Base-by-base conservation (phyloP, 2,329 filamentous ascomycete species). In the Epichloe scottii region DNA sequence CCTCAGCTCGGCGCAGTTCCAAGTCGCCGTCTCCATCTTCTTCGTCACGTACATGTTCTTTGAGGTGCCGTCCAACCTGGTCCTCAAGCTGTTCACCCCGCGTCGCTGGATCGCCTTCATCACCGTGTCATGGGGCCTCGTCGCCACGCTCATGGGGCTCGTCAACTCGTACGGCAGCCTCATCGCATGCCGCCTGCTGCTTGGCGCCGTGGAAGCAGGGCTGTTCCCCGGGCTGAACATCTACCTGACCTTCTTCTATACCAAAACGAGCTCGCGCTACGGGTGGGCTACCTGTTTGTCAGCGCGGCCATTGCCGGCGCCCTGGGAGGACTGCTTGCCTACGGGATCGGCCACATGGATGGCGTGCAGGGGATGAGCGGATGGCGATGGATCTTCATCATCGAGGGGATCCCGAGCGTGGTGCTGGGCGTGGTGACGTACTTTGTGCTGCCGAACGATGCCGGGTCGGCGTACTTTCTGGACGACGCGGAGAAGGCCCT, bases 231-330 rank as follows among this genome's bases (percentile, higher is more conserved):
- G 84, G 0, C 67, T 85, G 56, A 81, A 78, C 5, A 67, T 84
- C 17, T 87, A 87, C 57, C 72, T 89, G 17, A 88, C 85, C 0
- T 77, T 88, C 56, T 89, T 87, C 71, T 89, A 89, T 68, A 85
- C 80, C 45, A 85, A 84, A 74, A 76, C 30, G 85, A 89, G 65
- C 75, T 89, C 2, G 85, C 84, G 4, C 67, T 88, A 41, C 79
- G 86, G 2, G 81, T 88, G 3, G 84, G 82, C 2, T 88, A 87
- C 57, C 73, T 89, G 0, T 88, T 89, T 60, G 81, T 85, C 48
- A 79, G 75, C 42, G 78, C 85, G 1, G 85, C 86, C 1, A 70
- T 87, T 3, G 84, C 85, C 0, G 86, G 86, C 2, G 85, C 83
- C 1, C 76, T 81, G 23, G 85, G 86, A 5, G 87, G 87, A 0